A percentile compares a stretch with the other conserved stretches of the same genome.
These are phyloP conservation scores for Fusarium humuli DNA, from an alignment of 2,329 filamentous ascomycete species.

Conservation along the genomic window DNA sequence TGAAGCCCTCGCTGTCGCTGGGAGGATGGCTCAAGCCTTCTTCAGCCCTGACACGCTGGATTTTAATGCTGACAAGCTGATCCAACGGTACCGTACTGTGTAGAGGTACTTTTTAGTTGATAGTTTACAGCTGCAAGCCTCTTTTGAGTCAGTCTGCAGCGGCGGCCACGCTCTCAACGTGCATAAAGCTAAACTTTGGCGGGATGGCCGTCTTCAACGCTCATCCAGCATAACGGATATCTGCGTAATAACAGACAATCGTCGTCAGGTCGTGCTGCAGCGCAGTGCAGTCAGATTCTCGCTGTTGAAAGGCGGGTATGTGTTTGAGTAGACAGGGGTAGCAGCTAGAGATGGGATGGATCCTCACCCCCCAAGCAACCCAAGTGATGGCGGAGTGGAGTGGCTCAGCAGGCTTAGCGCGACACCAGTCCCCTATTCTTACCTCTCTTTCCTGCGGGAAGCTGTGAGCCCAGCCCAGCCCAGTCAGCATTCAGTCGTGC, in stretches of 20 bases:
- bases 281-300: conserved; percentile 23
- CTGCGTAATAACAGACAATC: conserved; percentile 3
- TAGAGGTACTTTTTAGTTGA: background rate
- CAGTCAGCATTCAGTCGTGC: conserved; percentile 3
- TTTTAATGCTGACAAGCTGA: conserved; percentile 32
- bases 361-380: conserved; percentile 39
- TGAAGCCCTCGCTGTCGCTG: conserved; percentile 17
- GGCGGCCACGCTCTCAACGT: conserved; percentile 8
- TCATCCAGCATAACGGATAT: conserved; percentile 8
- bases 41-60: conserved; percentile 22
- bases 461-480: conserved; percentile 33
- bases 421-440: conserved; percentile 48
- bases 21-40: conserved; percentile 19
- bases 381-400: conserved; percentile 45
- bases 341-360: conserved; percentile 39
- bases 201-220: conserved; percentile 26
- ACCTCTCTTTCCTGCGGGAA: conserved; percentile 31
- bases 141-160: background rate
- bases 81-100: conserved; percentile 5
- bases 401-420: conserved; percentile 50
- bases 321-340: conserved; percentile 34
- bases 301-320: conserved; percentile 22
- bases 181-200: conserved; percentile 27
- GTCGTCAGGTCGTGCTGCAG: conserved; percentile 4
- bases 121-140: conserved; percentile 18